Percentiles rank a stretch among this genome's conserved stretches.
Evolutionary conservation across 306 rosid species (phyloP).

Genomic region (Vicia villosa): DNA sequence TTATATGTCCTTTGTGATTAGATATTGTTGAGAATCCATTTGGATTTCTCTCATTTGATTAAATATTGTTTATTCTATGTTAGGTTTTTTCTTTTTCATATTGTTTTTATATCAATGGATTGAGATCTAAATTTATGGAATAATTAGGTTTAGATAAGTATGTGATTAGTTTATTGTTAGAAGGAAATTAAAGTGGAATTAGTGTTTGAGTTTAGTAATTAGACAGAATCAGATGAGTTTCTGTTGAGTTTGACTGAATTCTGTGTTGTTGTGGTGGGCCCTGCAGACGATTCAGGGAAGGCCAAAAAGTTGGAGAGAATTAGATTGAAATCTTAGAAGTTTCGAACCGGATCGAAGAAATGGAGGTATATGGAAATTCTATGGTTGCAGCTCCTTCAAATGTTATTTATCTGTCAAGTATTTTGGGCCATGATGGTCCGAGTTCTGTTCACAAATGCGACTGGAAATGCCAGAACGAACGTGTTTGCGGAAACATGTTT

Average conservation of each 20-base stretch:
- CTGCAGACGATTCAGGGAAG: conserved; percentile 63
- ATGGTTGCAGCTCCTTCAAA: conserved; percentile 81
- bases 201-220: conserved; percentile 5
- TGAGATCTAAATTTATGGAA: conserved; percentile 29
- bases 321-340: conserved; percentile 55
- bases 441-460: conserved; percentile 81
- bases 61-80: not conserved
- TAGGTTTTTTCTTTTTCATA: not conserved
- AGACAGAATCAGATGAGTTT: conserved; percentile 29
- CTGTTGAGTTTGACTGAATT: conserved; percentile 54
- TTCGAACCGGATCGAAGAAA: conserved; percentile 50
- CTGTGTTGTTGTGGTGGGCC: conserved; percentile 64
- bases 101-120: conserved; percentile 22
- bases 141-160: conserved; percentile 8
- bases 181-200: conserved; percentile 27
- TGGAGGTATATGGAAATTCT: conserved; percentile 90
- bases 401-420: conserved; percentile 92
- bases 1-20: not conserved
- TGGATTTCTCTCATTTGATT: conserved; percentile 1
- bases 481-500: conserved; percentile 91
- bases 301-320: conserved; percentile 45
- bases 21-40: not conserved
- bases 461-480: conserved; percentile 93
- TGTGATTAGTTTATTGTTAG: conserved; percentile 25
- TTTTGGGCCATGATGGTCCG: conserved; percentile 82